Evolutionary conservation across 345 rosid species (phyloP), one percentile per base, ranked within the genome.

Genomic region (Euclidium syriacum): DNA sequence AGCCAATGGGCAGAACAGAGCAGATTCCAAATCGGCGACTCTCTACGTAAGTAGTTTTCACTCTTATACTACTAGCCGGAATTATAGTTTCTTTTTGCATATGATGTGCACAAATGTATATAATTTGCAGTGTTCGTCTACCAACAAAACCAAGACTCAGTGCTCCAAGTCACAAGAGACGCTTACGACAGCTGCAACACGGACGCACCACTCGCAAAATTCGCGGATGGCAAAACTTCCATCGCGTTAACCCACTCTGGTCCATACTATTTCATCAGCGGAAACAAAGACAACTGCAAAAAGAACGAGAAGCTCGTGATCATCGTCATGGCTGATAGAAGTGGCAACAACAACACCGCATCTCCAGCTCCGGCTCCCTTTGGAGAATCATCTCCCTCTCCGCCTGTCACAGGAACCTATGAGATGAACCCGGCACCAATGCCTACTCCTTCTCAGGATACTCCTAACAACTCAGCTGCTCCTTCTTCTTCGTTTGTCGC

Each of bases 11-110:
- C 97, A 10, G 83, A 86, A 36, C 70, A 16, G 3, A 83, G 51
- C 70, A 76, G 99, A 43, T 90, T 95, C 75, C 95, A 79, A 62
- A 72, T 75, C 17, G 92, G 95, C 6, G 99, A 95, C 79, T 75
- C 95, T 12, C 52, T 94, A 0, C 58, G 99, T 90, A 82, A 61
- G 83, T 75, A 61, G 83, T 75, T 66, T 34, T 10, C n/a, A 24
- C 17, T 6, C 14, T 29, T n/a, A 10, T 17, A 47, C 52, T 47
- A 3, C 12, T 14, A 33, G 26, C 56, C 2, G 3, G 11, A 44
- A 17, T 17, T 43, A 16, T 59, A 35, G 30, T 29, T 35, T 32
- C 3, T 48, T 32, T 27, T 70, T 30, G 14, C 17, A 53, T 10
- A 11, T 63, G 49, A 38, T 18, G 39, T 32, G 15, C 7, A 25